Evolutionary conservation across 2,329 filamentous ascomycete species (phyloP).

Genomic region (Raffaelea deltoideospora): DNA sequence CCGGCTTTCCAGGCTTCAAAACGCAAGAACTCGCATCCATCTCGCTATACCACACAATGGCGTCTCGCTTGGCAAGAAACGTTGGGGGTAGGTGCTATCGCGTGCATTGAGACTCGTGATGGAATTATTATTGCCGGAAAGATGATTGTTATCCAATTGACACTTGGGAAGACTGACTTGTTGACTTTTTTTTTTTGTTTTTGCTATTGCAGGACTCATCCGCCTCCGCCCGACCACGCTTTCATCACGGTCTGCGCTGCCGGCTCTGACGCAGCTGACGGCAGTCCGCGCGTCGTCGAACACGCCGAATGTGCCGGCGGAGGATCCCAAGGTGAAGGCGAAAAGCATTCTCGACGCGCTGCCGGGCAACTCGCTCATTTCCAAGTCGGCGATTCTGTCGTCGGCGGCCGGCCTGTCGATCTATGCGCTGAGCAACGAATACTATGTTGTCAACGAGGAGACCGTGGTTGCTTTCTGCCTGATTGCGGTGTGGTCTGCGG

Average conservation of each 20-base stretch:
- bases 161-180: neutral
- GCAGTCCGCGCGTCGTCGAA: constrained; percentile 54
- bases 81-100: constrained; percentile 64
- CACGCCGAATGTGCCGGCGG: constrained; percentile 59
- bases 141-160: neutral
- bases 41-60: constrained; percentile 65
- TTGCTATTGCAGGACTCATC: constrained; percentile 6
- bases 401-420: constrained; percentile 79
- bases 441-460: constrained; percentile 99
- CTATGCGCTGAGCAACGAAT: constrained; percentile 97
- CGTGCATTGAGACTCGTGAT: neutral
- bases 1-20: no score
- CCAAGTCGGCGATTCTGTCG: constrained; percentile 95
- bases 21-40: constrained; percentile 1
- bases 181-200: neutral
- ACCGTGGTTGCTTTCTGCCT: constrained; percentile 86
- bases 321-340: constrained; percentile 93
- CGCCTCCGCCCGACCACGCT: constrained; percentile 9
- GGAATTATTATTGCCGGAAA: no score
- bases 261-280: constrained; percentile 42
- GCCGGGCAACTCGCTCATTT: constrained; percentile 80
- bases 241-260: constrained; percentile 4
- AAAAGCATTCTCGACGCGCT: constrained; percentile 88
- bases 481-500: constrained; percentile 78
- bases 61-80: constrained; percentile 91